These are phyloP conservation scores for Mycena rebaudengoi DNA, from an alignment of 768 basidiomycete genomes.

Conservation along the genomic window DNA sequence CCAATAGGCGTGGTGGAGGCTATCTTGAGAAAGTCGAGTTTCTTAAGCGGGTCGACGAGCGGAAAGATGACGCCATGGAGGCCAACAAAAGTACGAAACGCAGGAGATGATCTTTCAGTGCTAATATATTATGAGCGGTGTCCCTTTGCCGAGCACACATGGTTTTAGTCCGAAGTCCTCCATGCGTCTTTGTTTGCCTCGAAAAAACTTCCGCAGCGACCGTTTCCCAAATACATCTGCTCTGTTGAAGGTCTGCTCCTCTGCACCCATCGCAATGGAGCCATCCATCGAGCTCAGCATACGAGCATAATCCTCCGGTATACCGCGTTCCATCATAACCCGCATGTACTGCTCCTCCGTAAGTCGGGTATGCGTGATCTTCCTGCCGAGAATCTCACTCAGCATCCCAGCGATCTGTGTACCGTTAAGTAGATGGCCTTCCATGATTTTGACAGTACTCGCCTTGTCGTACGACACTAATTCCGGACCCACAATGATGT, in stretches of 20 bases:
- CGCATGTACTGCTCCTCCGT: slow-evolving; percentile 26
- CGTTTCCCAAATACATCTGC: slow-evolving; percentile 35
- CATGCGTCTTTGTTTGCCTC: slow-evolving; percentile 29
- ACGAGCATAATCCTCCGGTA: slow-evolving; percentile 29
- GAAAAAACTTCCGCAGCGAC: slow-evolving; percentile 33
- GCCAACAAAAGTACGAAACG: slow-evolving; percentile 65
- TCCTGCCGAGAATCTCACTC: slow-evolving; percentile 36
- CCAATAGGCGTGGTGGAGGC: slow-evolving; percentile 76
- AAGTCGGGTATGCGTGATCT: slow-evolving; percentile 38
- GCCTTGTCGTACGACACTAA: slow-evolving; percentile 42
- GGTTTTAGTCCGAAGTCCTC: neutral
- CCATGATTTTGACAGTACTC: neutral
- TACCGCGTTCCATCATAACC: slow-evolving; percentile 22
- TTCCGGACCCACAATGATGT: slow-evolving; percentile 42
- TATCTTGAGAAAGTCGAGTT: slow-evolving; percentile 90
- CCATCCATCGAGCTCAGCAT: slow-evolving; percentile 29
- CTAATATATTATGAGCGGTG: neutral
- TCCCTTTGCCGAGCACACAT: neutral
- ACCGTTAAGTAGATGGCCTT: neutral
- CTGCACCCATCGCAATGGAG: slow-evolving; percentile 29
- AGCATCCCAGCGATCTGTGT: slow-evolving; percentile 38
- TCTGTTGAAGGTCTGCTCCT: slow-evolving; percentile 31
- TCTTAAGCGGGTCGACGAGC: slow-evolving; percentile 75
- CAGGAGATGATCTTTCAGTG: slow-evolving; percentile 34
- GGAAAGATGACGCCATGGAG: slow-evolving; percentile 73